Evolutionary conservation across 2,329 filamentous ascomycete species (phyloP).

Genomic region (Phoma sp.): DNA sequence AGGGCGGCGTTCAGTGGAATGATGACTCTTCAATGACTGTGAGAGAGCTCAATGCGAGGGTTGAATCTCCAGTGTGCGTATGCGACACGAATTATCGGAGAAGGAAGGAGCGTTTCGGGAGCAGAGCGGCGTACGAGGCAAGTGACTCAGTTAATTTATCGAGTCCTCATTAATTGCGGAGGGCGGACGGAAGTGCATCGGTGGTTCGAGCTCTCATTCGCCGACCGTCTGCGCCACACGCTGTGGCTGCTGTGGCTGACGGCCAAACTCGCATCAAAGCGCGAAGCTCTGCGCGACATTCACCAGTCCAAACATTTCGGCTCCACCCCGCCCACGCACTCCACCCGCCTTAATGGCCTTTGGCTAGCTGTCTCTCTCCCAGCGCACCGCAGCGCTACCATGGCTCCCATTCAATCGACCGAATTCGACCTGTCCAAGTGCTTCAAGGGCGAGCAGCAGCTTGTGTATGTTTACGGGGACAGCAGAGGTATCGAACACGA

Average conservation of each 20-base stretch:
- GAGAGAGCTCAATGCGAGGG: neutral
- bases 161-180: conserved; percentile 12
- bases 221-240: conserved; percentile 10
- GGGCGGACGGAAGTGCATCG: conserved; percentile 10
- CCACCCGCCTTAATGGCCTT: conserved; percentile 41
- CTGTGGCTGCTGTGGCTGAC: conserved; percentile 17
- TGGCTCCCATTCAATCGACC: conserved; percentile 43
- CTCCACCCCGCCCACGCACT: conserved; percentile 23
- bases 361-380: conserved; percentile 32
- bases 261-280: conserved; percentile 22
- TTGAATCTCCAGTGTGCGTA: neutral
- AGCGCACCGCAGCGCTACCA: conserved; percentile 48
- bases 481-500: neutral
- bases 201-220: conserved; percentile 5
- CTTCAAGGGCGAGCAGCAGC: conserved; percentile 77
- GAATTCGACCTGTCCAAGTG: conserved; percentile 83
- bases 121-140: neutral
- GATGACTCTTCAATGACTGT: neutral
- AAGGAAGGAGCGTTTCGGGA: neutral
- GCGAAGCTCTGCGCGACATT: conserved; percentile 27
- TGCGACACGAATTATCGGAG: neutral
- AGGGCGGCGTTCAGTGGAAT: neutral
- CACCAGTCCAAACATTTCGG: conserved; percentile 32
- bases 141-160: conserved; percentile 19
- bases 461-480: conserved; percentile 70